Percentiles rank a stretch among this genome's conserved stretches.
phyloP scores from a whole-genome alignment of 306 rosid genomes.

The Cicer judaicum region DNA sequence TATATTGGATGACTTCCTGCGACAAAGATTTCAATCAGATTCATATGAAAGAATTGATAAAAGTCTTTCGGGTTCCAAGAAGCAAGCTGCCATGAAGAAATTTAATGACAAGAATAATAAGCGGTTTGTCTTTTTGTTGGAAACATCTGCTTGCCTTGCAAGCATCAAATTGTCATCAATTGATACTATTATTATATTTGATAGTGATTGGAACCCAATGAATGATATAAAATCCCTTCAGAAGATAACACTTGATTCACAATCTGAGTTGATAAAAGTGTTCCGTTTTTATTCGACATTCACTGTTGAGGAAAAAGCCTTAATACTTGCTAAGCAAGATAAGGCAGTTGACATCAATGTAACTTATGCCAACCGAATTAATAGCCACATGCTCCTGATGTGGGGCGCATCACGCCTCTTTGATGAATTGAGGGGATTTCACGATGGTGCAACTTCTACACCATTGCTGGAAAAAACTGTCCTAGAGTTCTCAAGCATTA shows the following conservation, averaged over 20 bases:
- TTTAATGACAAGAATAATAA: conserved; percentile 73
- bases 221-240: conserved; percentile 84
- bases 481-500: conserved; percentile 59
- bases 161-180: conserved; percentile 76
- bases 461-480: conserved; percentile 54
- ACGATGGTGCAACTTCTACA: conserved; percentile 43
- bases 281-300: conserved; percentile 82
- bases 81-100: conserved; percentile 59
- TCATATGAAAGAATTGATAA: conserved; percentile 77
- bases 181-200: conserved; percentile 73
- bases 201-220: conserved; percentile 87
- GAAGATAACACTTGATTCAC: conserved; percentile 72
- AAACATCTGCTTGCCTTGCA: conserved; percentile 70
- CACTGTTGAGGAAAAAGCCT: conserved; percentile 83
- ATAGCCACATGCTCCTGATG: conserved; percentile 67
- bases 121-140: conserved; percentile 82
- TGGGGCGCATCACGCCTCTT: conserved; percentile 83
- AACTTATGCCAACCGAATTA: conserved; percentile 53
- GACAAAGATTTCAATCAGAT: conserved; percentile 69
- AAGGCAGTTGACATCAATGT: conserved; percentile 59
- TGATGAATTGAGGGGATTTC: conserved; percentile 64
- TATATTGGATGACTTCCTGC: conserved; percentile 81
- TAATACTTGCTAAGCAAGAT: conserved; percentile 73
- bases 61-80: conserved; percentile 55
- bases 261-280: conserved; percentile 62